Evolutionary conservation across 768 basidiomycete genomes (phyloP).

Genomic region (Tephrocybe rancida): DNA sequence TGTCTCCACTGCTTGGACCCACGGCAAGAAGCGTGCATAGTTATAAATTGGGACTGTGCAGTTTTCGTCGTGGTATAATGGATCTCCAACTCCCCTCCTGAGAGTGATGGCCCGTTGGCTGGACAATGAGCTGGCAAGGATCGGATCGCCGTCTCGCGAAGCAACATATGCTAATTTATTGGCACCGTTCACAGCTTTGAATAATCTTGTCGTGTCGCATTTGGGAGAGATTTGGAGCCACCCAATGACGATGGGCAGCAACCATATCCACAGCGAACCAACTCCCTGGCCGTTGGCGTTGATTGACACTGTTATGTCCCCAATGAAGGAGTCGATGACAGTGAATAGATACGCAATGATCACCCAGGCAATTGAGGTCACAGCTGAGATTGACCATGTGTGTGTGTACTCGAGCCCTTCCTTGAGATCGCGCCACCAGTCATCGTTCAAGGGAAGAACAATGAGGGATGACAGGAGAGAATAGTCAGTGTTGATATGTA

Average conservation of each 20-base stretch:
- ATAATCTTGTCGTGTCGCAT: background rate
- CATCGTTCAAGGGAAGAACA: constrained; percentile 41
- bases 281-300: constrained; percentile 40
- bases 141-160: constrained; percentile 4
- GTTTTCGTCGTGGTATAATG: constrained; percentile 20
- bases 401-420: constrained; percentile 35
- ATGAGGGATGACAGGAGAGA: constrained; percentile 41
- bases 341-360: constrained; percentile 44
- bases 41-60: constrained; percentile 7
- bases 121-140: constrained; percentile 11
- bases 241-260: constrained; percentile 42
- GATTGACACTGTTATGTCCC: constrained; percentile 21
- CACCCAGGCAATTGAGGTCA: constrained; percentile 44
- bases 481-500: constrained; percentile 29
- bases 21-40: background rate
- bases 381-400: constrained; percentile 39
- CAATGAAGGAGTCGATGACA: constrained; percentile 34
- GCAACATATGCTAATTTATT: constrained; percentile 29
- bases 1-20: constrained; percentile 13
- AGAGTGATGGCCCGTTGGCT: constrained; percentile 21
- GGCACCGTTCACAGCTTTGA: constrained; percentile 13
- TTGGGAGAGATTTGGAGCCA: constrained; percentile 33
- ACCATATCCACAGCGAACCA: constrained; percentile 47
- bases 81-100: constrained; percentile 7
- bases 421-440: constrained; percentile 40